phyloP scores from a whole-genome alignment of 177 flowering plant species.

The Vitis hybrid region DNA sequence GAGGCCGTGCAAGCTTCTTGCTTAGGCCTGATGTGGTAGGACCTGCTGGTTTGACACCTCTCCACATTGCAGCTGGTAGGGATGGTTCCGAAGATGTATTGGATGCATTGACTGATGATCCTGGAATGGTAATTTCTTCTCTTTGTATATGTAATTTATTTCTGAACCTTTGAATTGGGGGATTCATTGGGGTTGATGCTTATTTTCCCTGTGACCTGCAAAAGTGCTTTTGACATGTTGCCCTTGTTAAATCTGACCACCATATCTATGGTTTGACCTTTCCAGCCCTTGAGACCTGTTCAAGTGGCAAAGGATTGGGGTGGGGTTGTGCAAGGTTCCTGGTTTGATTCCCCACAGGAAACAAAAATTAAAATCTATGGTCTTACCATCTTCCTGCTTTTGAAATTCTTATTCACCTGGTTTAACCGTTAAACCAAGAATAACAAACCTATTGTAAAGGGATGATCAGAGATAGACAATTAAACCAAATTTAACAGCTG shows the following conservation, averaged over 20 bases:
- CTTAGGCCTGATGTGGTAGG: conserved; percentile 82
- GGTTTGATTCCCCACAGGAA: too few species aligned
- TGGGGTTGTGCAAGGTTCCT: too few species aligned
- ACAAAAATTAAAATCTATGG: too few species aligned
- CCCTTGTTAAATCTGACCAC: not conserved
- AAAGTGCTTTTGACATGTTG: not conserved
- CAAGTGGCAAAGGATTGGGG: too few species aligned
- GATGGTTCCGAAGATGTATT: conserved; percentile 70
- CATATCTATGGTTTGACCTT: not conserved
- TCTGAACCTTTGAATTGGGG: not conserved
- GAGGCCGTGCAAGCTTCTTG: conserved; percentile 26
- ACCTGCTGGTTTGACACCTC: conserved; percentile 89
- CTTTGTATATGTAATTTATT: not conserved
- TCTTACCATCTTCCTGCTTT: too few species aligned
- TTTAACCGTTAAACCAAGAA: too few species aligned
- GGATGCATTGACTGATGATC: conserved; percentile 87
- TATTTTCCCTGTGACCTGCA: not conserved
- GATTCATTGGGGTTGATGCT: not conserved
- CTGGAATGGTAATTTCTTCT: conserved; percentile 59
- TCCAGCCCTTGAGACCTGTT: too few species aligned
- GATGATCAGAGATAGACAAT: too few species aligned
- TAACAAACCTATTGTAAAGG: too few species aligned
- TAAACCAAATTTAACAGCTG: too few species aligned
- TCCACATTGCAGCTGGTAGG: conserved; percentile 84
- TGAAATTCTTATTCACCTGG: too few species aligned